Evolutionary conservation across 805 yeast species (phyloP).

Genomic region (Lachancea dasiensis): DNA sequence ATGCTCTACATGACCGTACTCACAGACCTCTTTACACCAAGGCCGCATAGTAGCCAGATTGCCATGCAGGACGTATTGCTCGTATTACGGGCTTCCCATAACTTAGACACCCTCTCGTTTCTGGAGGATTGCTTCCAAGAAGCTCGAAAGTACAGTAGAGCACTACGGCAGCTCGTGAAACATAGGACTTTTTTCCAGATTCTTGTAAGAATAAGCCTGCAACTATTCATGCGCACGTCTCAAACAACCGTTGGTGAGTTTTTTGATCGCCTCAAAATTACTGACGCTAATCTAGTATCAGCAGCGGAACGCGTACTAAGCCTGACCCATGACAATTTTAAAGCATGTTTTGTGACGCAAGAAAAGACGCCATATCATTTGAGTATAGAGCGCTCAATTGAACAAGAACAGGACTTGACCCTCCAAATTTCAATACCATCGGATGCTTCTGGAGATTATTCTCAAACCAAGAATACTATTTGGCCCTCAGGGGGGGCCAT

Average conservation of each 20-base stretch:
- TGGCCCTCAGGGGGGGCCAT: background rate
- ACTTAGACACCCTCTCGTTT: slow-evolving; percentile 2
- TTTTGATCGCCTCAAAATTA: slow-evolving; percentile 52
- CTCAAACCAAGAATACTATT: background rate
- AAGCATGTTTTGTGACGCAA: slow-evolving; percentile 20
- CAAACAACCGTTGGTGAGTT: slow-evolving; percentile 53
- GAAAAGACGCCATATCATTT: slow-evolving; percentile 27
- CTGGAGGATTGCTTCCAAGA: background rate
- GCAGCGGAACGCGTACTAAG: slow-evolving; percentile 14
- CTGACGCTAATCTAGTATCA: slow-evolving; percentile 48
- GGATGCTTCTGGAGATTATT: background rate
- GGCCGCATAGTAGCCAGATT: slow-evolving; percentile 3
- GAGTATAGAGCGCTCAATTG: slow-evolving; percentile 7
- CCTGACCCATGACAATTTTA: slow-evolving; percentile 22
- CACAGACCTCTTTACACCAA: slow-evolving; percentile 8
- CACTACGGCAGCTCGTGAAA: slow-evolving; percentile 2
- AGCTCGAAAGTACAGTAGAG: background rate
- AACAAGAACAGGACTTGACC: slow-evolving; percentile 6
- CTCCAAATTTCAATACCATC: background rate
- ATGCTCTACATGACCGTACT: slow-evolving; percentile 7
- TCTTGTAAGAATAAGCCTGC: slow-evolving; percentile 5
- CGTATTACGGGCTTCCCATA: slow-evolving; percentile 2
- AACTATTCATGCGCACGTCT: slow-evolving; percentile 11
- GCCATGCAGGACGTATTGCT: slow-evolving; percentile 7
- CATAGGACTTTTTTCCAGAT: slow-evolving; percentile 5